Percentiles rank a stretch among this genome's conserved stretches.
Evolutionary conservation across 495 filamentous ascomycete genomes (phyloP).

Genomic region (Cudoniella acicularis): DNA sequence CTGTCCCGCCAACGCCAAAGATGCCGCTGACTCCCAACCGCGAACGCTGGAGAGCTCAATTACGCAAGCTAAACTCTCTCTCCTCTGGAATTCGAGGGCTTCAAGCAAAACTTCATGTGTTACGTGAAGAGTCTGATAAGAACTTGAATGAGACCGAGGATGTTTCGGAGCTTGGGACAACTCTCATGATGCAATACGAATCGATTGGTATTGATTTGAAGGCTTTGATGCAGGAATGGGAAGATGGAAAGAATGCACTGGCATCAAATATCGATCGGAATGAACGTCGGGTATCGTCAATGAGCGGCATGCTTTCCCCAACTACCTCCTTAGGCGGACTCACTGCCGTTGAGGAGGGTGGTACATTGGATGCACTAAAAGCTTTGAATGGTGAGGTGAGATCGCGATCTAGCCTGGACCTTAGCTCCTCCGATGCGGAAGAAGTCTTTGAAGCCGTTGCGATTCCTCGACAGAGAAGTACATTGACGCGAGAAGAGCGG

Average conservation of each 20-base stretch:
- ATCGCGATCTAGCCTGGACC: constrained; percentile 32
- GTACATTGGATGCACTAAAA: constrained; percentile 69
- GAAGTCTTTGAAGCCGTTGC: constrained; percentile 92
- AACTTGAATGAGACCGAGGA: constrained; percentile 71
- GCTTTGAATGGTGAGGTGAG: constrained; percentile 64
- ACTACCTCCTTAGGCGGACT: constrained; percentile 75
- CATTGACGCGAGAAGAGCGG: constrained; percentile 81
- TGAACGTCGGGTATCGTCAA: constrained; percentile 65
- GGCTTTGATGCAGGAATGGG: constrained; percentile 85
- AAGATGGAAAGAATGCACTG: constrained; percentile 73
- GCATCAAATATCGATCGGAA: constrained; percentile 69
- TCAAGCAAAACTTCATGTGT: constrained; percentile 90
- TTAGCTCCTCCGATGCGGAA: constrained; percentile 54
- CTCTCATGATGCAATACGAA: constrained; percentile 85
- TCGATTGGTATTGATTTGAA: constrained; percentile 86
- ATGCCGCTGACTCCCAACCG: constrained; percentile 68
- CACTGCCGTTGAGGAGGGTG: constrained; percentile 81
- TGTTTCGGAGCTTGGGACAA: constrained; percentile 65
- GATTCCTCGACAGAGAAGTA: constrained; percentile 65
- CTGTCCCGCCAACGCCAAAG: constrained; percentile 51
- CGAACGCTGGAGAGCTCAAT: constrained; percentile 77
- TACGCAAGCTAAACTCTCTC: constrained; percentile 79
- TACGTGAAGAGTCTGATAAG: constrained; percentile 84
- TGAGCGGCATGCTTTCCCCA: constrained; percentile 69
- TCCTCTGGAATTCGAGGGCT: constrained; percentile 88